Conservation (phyloP, 345 rosid genomes). For the Lumnitzera littorea region DNA sequence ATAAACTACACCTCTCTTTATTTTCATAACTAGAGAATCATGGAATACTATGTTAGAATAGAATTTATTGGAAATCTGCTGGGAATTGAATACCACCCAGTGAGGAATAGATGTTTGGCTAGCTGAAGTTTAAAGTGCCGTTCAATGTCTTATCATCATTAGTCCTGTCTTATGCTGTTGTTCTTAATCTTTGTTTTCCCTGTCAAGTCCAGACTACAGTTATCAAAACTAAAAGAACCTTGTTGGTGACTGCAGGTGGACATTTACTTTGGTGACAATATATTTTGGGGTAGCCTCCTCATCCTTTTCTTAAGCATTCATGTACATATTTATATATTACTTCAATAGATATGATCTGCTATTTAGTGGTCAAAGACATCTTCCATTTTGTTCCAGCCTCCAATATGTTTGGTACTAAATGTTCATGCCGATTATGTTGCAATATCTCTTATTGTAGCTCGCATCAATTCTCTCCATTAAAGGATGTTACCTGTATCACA, state of each 20-base stretch:
- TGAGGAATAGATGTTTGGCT: too few species aligned
- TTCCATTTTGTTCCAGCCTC: conserved; percentile 1
- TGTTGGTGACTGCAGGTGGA: conserved; percentile 41
- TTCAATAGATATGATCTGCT: neutral
- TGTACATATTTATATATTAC: neutral
- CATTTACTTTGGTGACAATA: conserved; percentile 47
- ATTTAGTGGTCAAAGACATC: neutral
- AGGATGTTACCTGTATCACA: conserved; percentile 42
- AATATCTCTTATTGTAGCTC: conserved; percentile 27
- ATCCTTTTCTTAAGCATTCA: neutral
- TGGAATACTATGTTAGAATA: too few species aligned
- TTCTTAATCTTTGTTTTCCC: neutral
- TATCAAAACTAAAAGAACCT: conserved; percentile 12
- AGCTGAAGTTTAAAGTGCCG: too few species aligned
- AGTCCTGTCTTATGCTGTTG: neutral
- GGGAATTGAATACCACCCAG: too few species aligned
- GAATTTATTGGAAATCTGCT: too few species aligned
- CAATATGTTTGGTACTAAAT: neutral
- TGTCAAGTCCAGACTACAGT: conserved; percentile 1
- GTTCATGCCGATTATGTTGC: conserved; percentile 5
- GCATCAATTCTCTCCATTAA: conserved; percentile 51
- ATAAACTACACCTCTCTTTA: too few species aligned
- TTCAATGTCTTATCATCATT: too few species aligned
- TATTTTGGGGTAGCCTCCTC: conserved; percentile 56
- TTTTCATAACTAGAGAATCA: too few species aligned